phyloP scores from a whole-genome alignment of 164 flowering plant genomes.

The Tinospora cordifolia region DNA sequence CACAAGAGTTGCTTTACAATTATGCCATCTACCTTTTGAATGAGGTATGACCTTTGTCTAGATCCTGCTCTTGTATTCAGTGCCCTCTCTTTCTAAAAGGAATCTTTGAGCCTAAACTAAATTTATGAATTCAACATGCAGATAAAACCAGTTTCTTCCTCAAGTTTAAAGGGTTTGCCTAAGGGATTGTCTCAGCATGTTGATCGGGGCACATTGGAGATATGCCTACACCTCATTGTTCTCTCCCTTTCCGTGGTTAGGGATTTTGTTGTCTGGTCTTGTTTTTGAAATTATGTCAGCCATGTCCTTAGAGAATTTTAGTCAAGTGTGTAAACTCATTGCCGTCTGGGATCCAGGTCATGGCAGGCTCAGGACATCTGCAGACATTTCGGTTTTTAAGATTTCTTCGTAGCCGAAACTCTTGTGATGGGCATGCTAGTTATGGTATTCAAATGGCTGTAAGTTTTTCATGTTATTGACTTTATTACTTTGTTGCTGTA shows the following conservation, averaged over 20 bases:
- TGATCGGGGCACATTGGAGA: constrained; percentile 83
- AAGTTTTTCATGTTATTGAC: constrained; percentile 23
- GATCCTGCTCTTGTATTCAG: constrained; percentile 10
- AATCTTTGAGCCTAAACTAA: not conserved
- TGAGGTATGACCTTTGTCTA: constrained; percentile 49
- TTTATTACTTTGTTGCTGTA: not conserved
- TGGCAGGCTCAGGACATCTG: constrained; percentile 97
- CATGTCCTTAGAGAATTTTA: constrained; percentile 1
- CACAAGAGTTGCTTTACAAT: constrained; percentile 70
- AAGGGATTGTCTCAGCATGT: constrained; percentile 70
- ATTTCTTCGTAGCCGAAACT: constrained; percentile 64
- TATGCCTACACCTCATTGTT: constrained; percentile 78
- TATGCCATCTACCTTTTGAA: constrained; percentile 79
- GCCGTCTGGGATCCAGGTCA: constrained; percentile 49
- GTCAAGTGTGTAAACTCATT: constrained; percentile 2
- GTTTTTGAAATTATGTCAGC: not conserved
- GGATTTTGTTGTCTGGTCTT: not conserved
- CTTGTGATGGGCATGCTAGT: constrained; percentile 72
- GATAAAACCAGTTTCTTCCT: constrained; percentile 68
- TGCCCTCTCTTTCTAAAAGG: not conserved
- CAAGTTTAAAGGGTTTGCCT: constrained; percentile 42
- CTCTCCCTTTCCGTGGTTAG: constrained; percentile 83
- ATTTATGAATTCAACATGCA: constrained; percentile 23
- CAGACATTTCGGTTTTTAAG: constrained; percentile 70
- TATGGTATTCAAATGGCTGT: constrained; percentile 93